A percentile compares a stretch with the other conserved stretches of the same genome.
Conservation (phyloP, 768 basidiomycete species). For the Kwoniella dejecticola region DNA sequence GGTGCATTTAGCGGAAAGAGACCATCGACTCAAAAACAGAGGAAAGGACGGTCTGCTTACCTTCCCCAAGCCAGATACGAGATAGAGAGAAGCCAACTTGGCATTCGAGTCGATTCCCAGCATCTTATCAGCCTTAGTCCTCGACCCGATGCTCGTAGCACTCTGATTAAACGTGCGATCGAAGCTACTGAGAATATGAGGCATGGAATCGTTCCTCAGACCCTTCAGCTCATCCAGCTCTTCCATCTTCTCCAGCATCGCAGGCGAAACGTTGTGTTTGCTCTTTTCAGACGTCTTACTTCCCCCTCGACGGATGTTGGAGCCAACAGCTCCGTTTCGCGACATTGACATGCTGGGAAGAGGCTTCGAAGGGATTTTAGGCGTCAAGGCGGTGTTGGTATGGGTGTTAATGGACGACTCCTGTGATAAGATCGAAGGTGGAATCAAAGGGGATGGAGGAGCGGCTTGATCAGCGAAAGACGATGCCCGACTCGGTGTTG, state of each 20-base stretch:
- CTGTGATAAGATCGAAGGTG: constrained; percentile 8
- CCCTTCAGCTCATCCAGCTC: constrained; percentile 11
- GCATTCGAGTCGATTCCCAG: constrained; percentile 34
- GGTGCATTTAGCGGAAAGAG: background rate
- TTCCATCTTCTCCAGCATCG: constrained; percentile 13
- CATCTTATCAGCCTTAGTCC: constrained; percentile 40
- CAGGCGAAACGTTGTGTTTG: background rate
- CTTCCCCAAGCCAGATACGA: constrained; percentile 46
- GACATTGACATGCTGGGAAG: background rate
- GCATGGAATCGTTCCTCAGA: constrained; percentile 9
- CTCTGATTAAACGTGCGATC: constrained; percentile 14
- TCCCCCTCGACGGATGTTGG: constrained; percentile 1
- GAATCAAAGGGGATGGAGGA: constrained; percentile 2
- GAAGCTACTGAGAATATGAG: background rate
- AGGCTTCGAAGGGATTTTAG: background rate
- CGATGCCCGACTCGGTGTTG: constrained; percentile 3
- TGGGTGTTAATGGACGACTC: background rate
- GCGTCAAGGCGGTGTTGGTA: background rate
- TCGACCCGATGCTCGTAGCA: constrained; percentile 16
- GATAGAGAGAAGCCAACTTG: constrained; percentile 42
- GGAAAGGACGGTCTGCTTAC: constrained; percentile 24
- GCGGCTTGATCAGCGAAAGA: constrained; percentile 13
- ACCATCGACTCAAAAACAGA: background rate
- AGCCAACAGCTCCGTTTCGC: background rate
- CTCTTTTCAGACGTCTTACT: constrained; percentile 4